Conservation (phyloP, 1,284 basidiomycete species). For the Pyrrhoderma lamaoense region DNA sequence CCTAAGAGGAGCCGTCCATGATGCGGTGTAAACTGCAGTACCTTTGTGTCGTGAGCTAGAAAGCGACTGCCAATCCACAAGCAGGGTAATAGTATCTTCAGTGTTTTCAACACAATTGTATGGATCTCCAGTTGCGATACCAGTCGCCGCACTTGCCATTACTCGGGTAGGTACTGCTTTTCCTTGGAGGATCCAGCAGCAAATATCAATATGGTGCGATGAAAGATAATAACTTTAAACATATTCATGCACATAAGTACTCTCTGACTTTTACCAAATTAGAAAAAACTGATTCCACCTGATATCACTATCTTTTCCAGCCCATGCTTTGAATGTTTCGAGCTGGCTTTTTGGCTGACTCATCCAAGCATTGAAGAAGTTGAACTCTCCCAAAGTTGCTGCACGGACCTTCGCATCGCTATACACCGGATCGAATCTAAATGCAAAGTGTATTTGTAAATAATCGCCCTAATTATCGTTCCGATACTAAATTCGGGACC, state of each 20-base stretch:
- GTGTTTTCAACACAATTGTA: slow-evolving; percentile 80
- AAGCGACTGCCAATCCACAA: slow-evolving; percentile 87
- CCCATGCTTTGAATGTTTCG: slow-evolving; percentile 91
- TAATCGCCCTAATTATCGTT: not conserved
- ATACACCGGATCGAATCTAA: slow-evolving; percentile 88
- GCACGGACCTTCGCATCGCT: slow-evolving; percentile 80
- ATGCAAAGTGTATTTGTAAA: slow-evolving; percentile 3
- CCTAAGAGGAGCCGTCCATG: slow-evolving; percentile 79
- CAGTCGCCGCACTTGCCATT: slow-evolving; percentile 80
- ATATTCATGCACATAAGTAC: slow-evolving; percentile 4
- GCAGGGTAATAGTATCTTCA: slow-evolving; percentile 90
- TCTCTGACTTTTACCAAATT: not conserved
- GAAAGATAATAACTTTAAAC: slow-evolving; percentile 80
- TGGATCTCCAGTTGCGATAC: slow-evolving; percentile 81
- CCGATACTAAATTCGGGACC: not conserved
- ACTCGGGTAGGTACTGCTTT: slow-evolving; percentile 75
- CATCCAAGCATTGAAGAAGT: slow-evolving; percentile 91
- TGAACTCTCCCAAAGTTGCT: slow-evolving; percentile 78
- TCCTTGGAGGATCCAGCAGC: slow-evolving; percentile 86
- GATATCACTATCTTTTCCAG: slow-evolving; percentile 88
- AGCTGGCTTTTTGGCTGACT: slow-evolving; percentile 92
- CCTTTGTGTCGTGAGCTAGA: slow-evolving; percentile 64
- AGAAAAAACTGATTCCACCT: slow-evolving; percentile 35
- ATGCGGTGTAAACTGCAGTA: slow-evolving; percentile 85
- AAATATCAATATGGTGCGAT: slow-evolving; percentile 88